Evolutionary conservation across 2,329 filamentous ascomycete genomes (phyloP).

Genomic region (Xylariaceae sp.): DNA sequence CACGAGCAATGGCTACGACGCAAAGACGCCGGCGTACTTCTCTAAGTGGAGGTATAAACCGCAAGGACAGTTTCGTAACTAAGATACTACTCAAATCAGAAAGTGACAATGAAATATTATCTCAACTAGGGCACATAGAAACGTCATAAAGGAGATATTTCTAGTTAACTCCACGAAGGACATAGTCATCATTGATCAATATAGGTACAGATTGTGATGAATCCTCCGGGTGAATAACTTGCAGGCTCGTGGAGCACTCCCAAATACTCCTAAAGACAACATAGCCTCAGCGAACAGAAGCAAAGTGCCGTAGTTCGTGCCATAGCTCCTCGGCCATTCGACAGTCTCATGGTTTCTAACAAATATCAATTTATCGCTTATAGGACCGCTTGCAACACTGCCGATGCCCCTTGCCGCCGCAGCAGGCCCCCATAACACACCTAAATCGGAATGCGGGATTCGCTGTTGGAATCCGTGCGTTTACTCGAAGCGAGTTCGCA

Average conservation of each 20-base stretch:
- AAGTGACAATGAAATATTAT: too few species aligned
- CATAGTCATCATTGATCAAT: too few species aligned
- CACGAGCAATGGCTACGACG: constrained; percentile 53
- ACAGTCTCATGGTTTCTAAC: constrained; percentile 4
- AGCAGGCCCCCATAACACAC: constrained; percentile 18
- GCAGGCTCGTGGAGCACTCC: constrained; percentile 6
- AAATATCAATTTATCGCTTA: constrained; percentile 17
- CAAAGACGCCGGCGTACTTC: constrained; percentile 49
- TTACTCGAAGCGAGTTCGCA: too few species aligned
- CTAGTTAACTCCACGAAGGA: too few species aligned
- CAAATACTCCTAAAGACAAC: constrained; percentile 14
- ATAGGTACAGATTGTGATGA: too few species aligned
- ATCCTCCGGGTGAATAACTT: background rate
- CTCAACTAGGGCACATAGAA: too few species aligned
- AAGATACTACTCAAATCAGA: background rate
- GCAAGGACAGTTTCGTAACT: constrained; percentile 41
- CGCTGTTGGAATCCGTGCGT: constrained; percentile 19
- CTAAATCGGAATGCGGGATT: constrained; percentile 15
- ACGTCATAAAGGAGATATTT: too few species aligned
- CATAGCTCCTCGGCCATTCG: constrained; percentile 17
- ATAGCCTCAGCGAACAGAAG: constrained; percentile 18
- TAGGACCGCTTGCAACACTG: constrained; percentile 18
- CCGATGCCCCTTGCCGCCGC: constrained; percentile 19
- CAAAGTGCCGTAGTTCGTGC: constrained; percentile 14
- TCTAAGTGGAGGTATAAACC: constrained; percentile 50